Base-by-base conservation (phyloP, 2,329 filamentous ascomycete genomes). In the Verticillium zaregamsianum region DNA sequence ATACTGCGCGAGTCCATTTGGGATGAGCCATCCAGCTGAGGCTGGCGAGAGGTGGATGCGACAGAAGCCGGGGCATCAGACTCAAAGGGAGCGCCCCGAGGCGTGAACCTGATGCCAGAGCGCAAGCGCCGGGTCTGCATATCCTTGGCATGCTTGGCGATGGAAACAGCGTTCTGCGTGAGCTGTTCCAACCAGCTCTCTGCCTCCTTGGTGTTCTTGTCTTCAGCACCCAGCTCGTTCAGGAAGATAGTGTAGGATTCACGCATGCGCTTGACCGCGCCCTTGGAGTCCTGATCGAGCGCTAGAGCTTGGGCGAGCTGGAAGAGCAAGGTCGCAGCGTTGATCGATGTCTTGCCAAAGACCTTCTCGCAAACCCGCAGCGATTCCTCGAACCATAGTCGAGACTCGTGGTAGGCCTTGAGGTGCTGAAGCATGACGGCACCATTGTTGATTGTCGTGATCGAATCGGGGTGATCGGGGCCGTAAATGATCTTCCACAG, bases 401-500 rank as follows among this genome's bases (percentile, higher is more conserved):
- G 90, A 55, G 94, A 98, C 77, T 97, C 92, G 69, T 94, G 90
- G 80, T 96, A 99, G 64, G 91, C 89, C 82, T 98, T 97, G 69
- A 97, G 85, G 61, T 93, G 89, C 77, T 99, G 95, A 62, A 99
- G 87, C 95, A 99, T 99, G 63, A 99, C 95, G 8, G 95, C 95
- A 23, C 92, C 94, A 72, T 99, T 99, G 85, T 98, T 99, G 77
- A 98, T 90, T 17, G 95, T 98, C 9, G 96, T 99, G 77, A 99
- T 97, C 9, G 93, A 96, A 78, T 99, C 95, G 3, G 95, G 95
- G 77, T 99, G 95, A 70, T 92, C 90, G 33, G 90, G 82, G 35
- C 95, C 95, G 73, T 97, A 99, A 70, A 98, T 94, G 69, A 98
- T 86, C 81, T 97, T 97, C 94, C 94, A 98, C 65, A 99, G 82